phyloP scores from a whole-genome alignment of 208 protist species.

The Leishmania gerbilli region DNA sequence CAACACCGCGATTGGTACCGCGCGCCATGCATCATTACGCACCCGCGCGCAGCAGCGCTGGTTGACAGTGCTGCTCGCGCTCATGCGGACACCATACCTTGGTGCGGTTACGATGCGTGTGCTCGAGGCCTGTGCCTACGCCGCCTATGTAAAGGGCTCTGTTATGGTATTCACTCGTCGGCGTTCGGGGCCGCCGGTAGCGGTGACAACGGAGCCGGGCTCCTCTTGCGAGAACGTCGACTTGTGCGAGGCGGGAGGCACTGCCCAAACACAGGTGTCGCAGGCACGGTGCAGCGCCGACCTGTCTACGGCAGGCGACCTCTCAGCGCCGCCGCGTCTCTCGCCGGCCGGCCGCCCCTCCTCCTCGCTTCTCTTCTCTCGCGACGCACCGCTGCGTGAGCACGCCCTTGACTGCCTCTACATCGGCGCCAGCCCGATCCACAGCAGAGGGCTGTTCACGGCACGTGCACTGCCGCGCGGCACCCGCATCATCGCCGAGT shows the following conservation, averaged over 20 bases:
- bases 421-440: conserved; percentile 66
- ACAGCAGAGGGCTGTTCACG: conserved; percentile 72
- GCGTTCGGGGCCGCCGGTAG: conserved; percentile 36
- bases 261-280: neutral
- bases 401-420: conserved; percentile 48
- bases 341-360: neutral
- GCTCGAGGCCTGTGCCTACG: conserved; percentile 44
- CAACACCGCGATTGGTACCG: neutral
- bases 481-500: conserved; percentile 59
- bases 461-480: conserved; percentile 35
- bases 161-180: conserved; percentile 54
- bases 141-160: conserved; percentile 48
- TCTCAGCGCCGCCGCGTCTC: neutral
- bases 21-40: neutral
- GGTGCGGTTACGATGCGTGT: conserved; percentile 22
- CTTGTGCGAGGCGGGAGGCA: neutral
- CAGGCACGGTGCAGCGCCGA: neutral
- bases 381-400: conserved; percentile 23
- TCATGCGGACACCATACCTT: conserved; percentile 29
- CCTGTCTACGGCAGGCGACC: neutral
- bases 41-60: conserved; percentile 16
- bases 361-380: neutral
- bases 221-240: neutral
- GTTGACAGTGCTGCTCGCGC: conserved; percentile 19
- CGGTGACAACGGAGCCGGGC: neutral